phyloP scores from a whole-genome alignment of 805 yeast genomes.

The Wickerhamiella australiensis region DNA sequence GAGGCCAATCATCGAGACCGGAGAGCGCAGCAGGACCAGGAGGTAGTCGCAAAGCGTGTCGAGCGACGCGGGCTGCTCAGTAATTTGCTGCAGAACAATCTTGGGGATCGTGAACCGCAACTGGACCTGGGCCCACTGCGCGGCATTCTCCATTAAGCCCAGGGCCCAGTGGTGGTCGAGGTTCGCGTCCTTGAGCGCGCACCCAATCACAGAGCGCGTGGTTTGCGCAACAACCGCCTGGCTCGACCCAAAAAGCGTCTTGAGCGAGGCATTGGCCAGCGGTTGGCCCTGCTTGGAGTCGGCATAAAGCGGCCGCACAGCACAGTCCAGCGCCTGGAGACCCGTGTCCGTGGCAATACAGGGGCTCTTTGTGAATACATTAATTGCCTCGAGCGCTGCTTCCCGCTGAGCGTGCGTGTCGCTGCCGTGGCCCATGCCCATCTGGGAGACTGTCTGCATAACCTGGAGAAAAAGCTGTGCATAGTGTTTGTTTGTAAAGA shows the following conservation, averaged over 20 bases:
- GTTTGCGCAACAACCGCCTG: slow-evolving; percentile 32
- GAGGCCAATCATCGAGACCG: slow-evolving; percentile 10
- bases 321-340: slow-evolving; percentile 20
- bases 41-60: slow-evolving; percentile 69
- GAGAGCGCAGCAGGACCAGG: slow-evolving; percentile 31
- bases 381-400: slow-evolving; percentile 37
- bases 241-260: slow-evolving; percentile 50
- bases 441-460: slow-evolving; percentile 13
- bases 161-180: slow-evolving; percentile 37
- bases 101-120: slow-evolving; percentile 53
- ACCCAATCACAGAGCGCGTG: slow-evolving; percentile 37
- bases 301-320: slow-evolving; percentile 16
- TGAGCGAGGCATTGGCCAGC: slow-evolving; percentile 35
- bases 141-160: slow-evolving; percentile 47
- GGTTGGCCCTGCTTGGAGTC: not conserved
- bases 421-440: slow-evolving; percentile 27
- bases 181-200: slow-evolving; percentile 32
- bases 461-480: slow-evolving; percentile 36
- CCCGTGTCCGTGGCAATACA: slow-evolving; percentile 26
- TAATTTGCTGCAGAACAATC: slow-evolving; percentile 30
- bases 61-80: slow-evolving; percentile 12
- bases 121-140: slow-evolving; percentile 73
- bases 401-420: slow-evolving; percentile 30
- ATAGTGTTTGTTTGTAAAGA: slow-evolving; percentile 49
- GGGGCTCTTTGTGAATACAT: slow-evolving; percentile 29